These are phyloP conservation scores for Candida takata DNA, from an alignment of 805 yeast genomes.

Conservation along the genomic window DNA sequence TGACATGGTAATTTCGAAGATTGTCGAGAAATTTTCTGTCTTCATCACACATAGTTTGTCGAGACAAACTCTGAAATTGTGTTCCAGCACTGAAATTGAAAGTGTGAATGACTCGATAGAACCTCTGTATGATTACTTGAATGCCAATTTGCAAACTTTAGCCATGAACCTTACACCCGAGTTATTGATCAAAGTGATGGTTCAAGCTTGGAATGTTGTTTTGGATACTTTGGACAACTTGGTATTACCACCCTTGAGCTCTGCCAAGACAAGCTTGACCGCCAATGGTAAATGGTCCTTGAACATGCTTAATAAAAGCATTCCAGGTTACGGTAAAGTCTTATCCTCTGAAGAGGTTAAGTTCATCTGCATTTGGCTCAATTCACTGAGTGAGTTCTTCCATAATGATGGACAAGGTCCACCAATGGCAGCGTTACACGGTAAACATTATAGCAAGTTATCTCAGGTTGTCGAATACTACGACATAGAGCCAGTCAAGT, in stretches of 20 bases:
- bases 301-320: constrained; percentile 14
- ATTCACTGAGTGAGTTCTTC: constrained; percentile 66
- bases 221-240: constrained; percentile 63
- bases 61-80: constrained; percentile 44
- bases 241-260: constrained; percentile 63
- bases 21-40: constrained; percentile 67
- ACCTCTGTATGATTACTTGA: constrained; percentile 70
- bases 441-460: constrained; percentile 56
- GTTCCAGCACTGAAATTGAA: constrained; percentile 44
- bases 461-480: constrained; percentile 60
- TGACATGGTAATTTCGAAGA: constrained; percentile 57
- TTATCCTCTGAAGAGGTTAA: constrained; percentile 57
- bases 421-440: constrained; percentile 53
- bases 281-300: constrained; percentile 1
- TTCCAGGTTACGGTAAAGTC: constrained; percentile 47
- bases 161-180: constrained; percentile 52
- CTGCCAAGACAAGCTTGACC: constrained; percentile 24
- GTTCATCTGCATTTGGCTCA: constrained; percentile 64
- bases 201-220: constrained; percentile 75
- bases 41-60: constrained; percentile 56
- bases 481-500: constrained; percentile 39
- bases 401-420: constrained; percentile 81
- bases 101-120: constrained; percentile 57
- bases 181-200: constrained; percentile 56
- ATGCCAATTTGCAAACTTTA: constrained; percentile 57